These are phyloP conservation scores for Colletotrichum falcatum DNA, from an alignment of 2,329 filamentous ascomycete genomes.

Conservation along the genomic window DNA sequence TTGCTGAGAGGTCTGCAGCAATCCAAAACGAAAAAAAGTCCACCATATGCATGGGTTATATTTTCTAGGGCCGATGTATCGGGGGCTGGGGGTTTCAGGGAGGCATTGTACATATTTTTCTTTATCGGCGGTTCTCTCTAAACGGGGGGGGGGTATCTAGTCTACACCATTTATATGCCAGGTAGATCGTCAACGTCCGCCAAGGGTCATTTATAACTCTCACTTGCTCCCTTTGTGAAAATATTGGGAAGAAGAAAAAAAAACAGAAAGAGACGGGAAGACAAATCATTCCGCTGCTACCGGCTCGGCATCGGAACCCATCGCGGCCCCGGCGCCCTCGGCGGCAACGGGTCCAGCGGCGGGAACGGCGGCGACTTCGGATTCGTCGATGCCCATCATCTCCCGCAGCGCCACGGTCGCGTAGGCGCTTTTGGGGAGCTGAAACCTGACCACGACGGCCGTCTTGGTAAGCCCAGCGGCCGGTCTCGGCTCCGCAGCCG, in stretches of 20 bases:
- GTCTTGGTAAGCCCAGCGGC: slow-evolving; percentile 60
- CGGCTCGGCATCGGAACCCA: not conserved
- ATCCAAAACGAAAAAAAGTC: slow-evolving; percentile 17
- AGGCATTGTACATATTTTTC: slow-evolving; percentile 30
- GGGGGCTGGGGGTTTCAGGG: not conserved
- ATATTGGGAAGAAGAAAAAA: not conserved
- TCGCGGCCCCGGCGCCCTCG: not conserved
- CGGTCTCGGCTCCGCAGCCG: slow-evolving; percentile 17
- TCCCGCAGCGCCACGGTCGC: slow-evolving; percentile 87
- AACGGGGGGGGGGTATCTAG: slow-evolving; percentile 36
- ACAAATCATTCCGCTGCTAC: not conserved
- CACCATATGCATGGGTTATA: not conserved
- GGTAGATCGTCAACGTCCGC: slow-evolving; percentile 8
- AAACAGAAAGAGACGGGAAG: too few relatives aligned
- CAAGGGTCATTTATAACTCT: not conserved
- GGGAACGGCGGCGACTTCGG: slow-evolving; percentile 25
- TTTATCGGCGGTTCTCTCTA: slow-evolving; percentile 7
- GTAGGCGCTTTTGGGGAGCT: slow-evolving; percentile 83
- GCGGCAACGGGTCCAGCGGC: not conserved
- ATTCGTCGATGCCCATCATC: slow-evolving; percentile 67
- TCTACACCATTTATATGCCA: slow-evolving; percentile 38
- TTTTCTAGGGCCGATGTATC: not conserved
- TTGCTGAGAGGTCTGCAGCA: slow-evolving; percentile 8
- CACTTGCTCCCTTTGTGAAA: not conserved
- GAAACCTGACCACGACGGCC: slow-evolving; percentile 78